Base-by-base conservation (phyloP, 495 filamentous ascomycete genomes). In the Friedmanniomyces endolithicus region DNA sequence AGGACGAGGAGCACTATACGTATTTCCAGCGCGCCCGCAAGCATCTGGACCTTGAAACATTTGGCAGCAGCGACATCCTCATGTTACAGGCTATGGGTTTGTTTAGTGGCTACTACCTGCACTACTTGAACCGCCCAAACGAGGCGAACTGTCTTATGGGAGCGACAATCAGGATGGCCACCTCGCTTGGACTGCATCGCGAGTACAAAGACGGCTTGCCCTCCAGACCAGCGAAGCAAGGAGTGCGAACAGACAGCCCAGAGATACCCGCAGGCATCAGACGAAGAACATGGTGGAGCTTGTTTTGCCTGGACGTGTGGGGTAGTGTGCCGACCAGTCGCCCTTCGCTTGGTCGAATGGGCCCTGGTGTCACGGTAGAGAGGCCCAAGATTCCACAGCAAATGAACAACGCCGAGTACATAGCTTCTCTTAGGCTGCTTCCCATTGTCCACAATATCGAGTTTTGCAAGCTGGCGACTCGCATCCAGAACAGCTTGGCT, bases 261-360 rank as follows among this genome's bases (percentile, higher is more conserved):
- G 53, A 59, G 16, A 59, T 72, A 0, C 74, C 79, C 6, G 72
- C 74, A 29, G 84, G 87, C 58, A 79, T 84, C n/a, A 75, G 83
- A 56, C 69, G 85, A 46, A 72, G 84, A 37, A 83, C 85, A 31
- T 90, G 86, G 86, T 90, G 86, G 86, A 83, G 78, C 40, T 67
- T 88, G 51, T 85, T 85, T 70, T 86, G 82, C 69, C 74, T 90
- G 55, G 86, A 90, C 68, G 84, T 84, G 0, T 90, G 85, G 83
- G 85, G 79, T 6, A 78, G 76, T 7, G 85, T 82, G 48, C 88
- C 85, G 19, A 76, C 86, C 48, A 84, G 86, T 19, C 74, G 86
- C 35, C 86, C 85, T 1, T 86, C 82, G 17, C 78, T 90, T 68
- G 85, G 85, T 8, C 78, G 85, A 24, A 84, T 80, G 73, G 80